Base-by-base conservation (phyloP, 352 stramenopile genomes). In the Pythium rhizo-oryzae region DNA sequence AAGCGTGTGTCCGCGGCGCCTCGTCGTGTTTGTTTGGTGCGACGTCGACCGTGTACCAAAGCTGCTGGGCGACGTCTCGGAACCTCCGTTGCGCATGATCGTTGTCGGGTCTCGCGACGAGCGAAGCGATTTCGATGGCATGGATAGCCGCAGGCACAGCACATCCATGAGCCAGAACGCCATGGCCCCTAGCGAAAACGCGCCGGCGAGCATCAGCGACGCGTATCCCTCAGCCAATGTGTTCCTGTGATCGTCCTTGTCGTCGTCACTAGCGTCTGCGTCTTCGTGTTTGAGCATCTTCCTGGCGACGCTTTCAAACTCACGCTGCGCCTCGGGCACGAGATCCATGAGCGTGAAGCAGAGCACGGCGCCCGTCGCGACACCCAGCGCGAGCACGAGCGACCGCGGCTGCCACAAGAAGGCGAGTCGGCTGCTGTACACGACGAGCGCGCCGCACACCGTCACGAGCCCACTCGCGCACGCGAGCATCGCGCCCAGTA, bases 281-380 rank as follows among this genome's bases (percentile, higher is more conserved):
- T 65, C 51, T 3, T 53, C 15, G 7, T 9, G 18, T 18, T 23
- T 44, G 2, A 64, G 15, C 9, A 25, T 11, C 8, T 25, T 23
- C 16, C 41, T 46, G 0, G 61, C 44, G 5, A 60, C 47, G 15
- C 54, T 30, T 50, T 66, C 63, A 24, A 76, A 57, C 21, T 52
- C 44, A 0, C 15, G 1, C 21, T 69, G 69, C 9, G 69, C 69
- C 23, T 41, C 37, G 13, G 63, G 69, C 12, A 72, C 30, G 24
- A 76, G 64, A 25, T 76, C 69, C 13, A 67, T 18, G 8, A 76
- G 59, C 35, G 64, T 67, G 47, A 76, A 76, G 63, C 52, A 62
- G 8, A 76, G 43, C 46, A 76, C 62, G 39, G 59, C 63, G 15
- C 69, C 69, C 1, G 69, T 67, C 5, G 69, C 58, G 53, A 76